Evolutionary conservation across 768 basidiomycete genomes (phyloP), one percentile per base, ranked within the genome.

Genomic region (Amanita rubescens): DNA sequence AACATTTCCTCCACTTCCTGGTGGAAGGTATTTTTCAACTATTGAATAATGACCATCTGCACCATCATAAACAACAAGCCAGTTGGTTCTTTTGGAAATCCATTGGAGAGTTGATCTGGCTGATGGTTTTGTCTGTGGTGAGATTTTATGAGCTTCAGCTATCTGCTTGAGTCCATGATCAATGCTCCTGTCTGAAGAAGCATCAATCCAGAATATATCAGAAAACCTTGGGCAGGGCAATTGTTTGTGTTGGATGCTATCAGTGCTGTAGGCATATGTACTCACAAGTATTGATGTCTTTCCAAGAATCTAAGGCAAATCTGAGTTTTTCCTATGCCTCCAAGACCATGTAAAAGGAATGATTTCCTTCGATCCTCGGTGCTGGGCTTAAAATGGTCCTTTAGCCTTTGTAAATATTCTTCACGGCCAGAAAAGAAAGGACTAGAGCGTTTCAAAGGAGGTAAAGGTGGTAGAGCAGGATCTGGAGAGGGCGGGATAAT

Each of bases 181-280:
- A 45, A 62, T 55, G 27, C 27, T 30, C 5, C 27, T 30, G 15
- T 43, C 30, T n/a, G 52, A 58, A 3, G 62, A 54, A 17, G 61
- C 59, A 56, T 63, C 62, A 57, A 63, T 53, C 59, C 61, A 63
- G 38, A 63, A 63, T n/a, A 60, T 52, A 32, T 55, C 22, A 51
- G 44, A 56, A 35, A 61, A 62, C 15, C 61, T 41, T 7, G 11
- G 38, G 34, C 7, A 17, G 9, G 1, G n/a, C 27, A 30, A 8
- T 3, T 30, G 8, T 22, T 3, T 15, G 2, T 10, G 5, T 44
- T 7, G 25, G 7, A 2, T 7, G 22, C 10, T 27, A 25, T 8
- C 22, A 30, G 4, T 45, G 24, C n/a, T 14, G 8, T 27, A 4
- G 5, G 17, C 19, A 10, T n/a, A 45, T 45, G 3, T 5, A 27